These are phyloP conservation scores for Cordyceps fumosorosea DNA, from an alignment of 2,329 filamentous ascomycete genomes.

Conservation along the genomic window DNA sequence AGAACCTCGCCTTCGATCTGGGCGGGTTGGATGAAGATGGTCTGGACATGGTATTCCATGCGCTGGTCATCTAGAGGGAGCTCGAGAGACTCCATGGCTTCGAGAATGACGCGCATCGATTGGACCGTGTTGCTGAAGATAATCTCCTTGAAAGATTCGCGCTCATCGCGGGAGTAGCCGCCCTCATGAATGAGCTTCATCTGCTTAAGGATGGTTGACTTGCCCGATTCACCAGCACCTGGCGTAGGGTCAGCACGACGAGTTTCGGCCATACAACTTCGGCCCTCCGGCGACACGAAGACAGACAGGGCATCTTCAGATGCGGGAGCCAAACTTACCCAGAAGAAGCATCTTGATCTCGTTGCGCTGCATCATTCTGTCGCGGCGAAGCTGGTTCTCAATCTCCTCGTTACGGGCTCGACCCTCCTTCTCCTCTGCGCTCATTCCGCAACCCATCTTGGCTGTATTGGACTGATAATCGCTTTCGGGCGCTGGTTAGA, in stretches of 20 bases:
- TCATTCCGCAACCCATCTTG: constrained; percentile 99
- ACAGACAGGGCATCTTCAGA: background rate
- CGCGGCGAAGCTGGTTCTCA: constrained; percentile 96
- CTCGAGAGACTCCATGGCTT: constrained; percentile 63
- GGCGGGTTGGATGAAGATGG: constrained; percentile 96
- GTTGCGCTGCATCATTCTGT: constrained; percentile 97
- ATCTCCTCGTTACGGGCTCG: constrained; percentile 99
- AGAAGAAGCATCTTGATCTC: constrained; percentile 99
- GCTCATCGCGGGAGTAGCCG: constrained; percentile 88
- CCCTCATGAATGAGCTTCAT: constrained; percentile 99
- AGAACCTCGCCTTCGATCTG: constrained; percentile 94
- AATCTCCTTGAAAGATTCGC: constrained; percentile 64
- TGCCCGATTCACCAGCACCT: constrained; percentile 85
- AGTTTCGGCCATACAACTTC: background rate
- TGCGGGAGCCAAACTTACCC: constrained; percentile 47
- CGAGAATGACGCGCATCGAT: constrained; percentile 63
- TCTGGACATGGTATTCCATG: constrained; percentile 96
- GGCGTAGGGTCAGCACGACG: background rate
- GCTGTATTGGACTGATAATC: constrained; percentile 29
- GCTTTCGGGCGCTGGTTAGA: constrained; percentile 8
- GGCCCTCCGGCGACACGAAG: background rate
- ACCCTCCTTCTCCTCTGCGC: constrained; percentile 99
- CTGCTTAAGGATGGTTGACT: constrained; percentile 96
- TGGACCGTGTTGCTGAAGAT: constrained; percentile 66
- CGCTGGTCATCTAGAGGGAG: constrained; percentile 84